Evolutionary conservation across 2,329 filamentous ascomycete genomes (phyloP).

Genomic region (Parafenestella ontariensis): DNA sequence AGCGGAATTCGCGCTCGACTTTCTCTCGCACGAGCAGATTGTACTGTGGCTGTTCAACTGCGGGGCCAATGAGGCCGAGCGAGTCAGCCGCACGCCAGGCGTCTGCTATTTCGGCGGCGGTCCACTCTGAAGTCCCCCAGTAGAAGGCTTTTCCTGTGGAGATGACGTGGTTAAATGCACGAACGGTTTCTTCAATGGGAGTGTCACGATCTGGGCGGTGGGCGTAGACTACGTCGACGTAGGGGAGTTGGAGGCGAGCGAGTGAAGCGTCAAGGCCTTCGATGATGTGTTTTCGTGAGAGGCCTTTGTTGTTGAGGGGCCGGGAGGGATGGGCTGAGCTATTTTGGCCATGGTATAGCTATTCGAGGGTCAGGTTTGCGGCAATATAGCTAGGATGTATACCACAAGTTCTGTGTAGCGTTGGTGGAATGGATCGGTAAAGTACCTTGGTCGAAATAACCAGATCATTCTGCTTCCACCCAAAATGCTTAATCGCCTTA

Average conservation of each 20-base stretch:
- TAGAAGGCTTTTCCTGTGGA: constrained; percentile 71
- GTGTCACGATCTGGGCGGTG: constrained; percentile 73
- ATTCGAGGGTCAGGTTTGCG: neutral
- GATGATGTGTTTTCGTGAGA: constrained; percentile 74
- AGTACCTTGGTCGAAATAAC: constrained; percentile 52
- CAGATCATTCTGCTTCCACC: constrained; percentile 59
- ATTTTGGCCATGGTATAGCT: neutral
- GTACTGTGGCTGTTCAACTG: constrained; percentile 63
- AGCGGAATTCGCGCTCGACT: constrained; percentile 65
- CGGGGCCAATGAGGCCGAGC: constrained; percentile 63
- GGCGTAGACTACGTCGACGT: constrained; percentile 74
- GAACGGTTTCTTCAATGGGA: constrained; percentile 74
- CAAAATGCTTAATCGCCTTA: constrained; percentile 62
- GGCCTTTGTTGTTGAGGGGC: constrained; percentile 68
- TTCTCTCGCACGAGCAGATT: constrained; percentile 64
- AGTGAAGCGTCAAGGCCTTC: constrained; percentile 70
- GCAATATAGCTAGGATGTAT: neutral
- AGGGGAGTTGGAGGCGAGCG: constrained; percentile 64
- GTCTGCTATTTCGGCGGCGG: constrained; percentile 65
- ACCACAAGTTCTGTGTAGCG: neutral
- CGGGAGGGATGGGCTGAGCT: neutral
- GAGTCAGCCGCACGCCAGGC: constrained; percentile 66
- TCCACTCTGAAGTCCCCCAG: constrained; percentile 69
- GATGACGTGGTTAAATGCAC: constrained; percentile 75
- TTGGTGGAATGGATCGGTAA: constrained; percentile 32